phyloP scores from a whole-genome alignment of 1,284 basidiomycete genomes.

The Dichomitus squalens region DNA sequence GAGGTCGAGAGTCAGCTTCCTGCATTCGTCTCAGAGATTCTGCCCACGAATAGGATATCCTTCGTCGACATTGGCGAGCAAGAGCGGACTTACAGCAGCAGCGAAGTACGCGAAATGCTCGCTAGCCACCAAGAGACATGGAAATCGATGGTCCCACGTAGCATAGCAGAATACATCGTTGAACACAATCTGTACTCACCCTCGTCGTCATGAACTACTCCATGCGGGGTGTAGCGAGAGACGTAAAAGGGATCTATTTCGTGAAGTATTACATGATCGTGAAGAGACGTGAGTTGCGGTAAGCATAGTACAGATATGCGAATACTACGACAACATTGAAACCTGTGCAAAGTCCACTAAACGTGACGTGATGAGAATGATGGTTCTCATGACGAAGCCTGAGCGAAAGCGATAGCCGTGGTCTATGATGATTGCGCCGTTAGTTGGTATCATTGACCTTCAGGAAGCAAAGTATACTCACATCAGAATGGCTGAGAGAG shows the following conservation, averaged over 20 bases:
- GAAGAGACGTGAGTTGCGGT: not conserved
- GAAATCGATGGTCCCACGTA: conserved; percentile 43
- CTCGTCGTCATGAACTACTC: not conserved
- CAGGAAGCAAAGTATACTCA: conserved; percentile 39
- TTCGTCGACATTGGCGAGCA: conserved; percentile 63
- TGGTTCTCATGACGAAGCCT: conserved; percentile 48
- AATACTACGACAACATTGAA: conserved; percentile 1
- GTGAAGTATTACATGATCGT: not conserved
- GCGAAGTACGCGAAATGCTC: conserved; percentile 62
- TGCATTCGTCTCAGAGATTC: conserved; percentile 49
- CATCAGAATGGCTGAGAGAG: conserved; percentile 91
- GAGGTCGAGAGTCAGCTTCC: conserved; percentile 37
- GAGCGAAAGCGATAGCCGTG: conserved; percentile 82
- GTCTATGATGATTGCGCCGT: conserved; percentile 47
- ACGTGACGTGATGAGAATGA: conserved; percentile 5
- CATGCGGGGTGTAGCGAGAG: not conserved
- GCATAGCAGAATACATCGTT: conserved; percentile 52
- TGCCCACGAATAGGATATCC: conserved; percentile 50
- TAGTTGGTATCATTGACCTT: conserved; percentile 3
- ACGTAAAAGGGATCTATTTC: not conserved
- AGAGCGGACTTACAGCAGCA: conserved; percentile 72
- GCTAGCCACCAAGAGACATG: conserved; percentile 37
- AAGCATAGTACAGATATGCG: not conserved
- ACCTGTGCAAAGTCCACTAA: conserved; percentile 1
- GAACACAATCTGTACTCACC: conserved; percentile 50